These are phyloP conservation scores for Rhynchospora pubera DNA, from an alignment of 176 grass and related monocot genomes.

Conservation along the genomic window DNA sequence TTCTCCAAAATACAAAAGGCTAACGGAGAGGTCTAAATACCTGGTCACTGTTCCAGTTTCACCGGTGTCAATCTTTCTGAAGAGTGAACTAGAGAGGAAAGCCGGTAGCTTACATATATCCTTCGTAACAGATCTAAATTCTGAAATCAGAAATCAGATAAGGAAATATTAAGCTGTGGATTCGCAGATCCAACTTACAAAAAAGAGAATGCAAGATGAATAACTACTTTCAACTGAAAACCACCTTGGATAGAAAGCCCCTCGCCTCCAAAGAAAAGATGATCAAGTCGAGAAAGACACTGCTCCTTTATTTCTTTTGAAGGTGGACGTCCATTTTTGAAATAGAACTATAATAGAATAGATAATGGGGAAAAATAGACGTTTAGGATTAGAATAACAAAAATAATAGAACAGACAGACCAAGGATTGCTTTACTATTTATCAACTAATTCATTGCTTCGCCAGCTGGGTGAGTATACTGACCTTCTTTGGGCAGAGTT, in stretches of 20 bases:
- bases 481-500: not conserved
- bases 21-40: slow-evolving; percentile 20
- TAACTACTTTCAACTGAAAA: slow-evolving; percentile 1
- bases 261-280: slow-evolving; percentile 85
- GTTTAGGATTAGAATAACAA: slow-evolving; percentile 18
- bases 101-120: slow-evolving; percentile 95
- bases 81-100: slow-evolving; percentile 75
- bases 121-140: slow-evolving; percentile 91
- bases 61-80: slow-evolving; percentile 71
- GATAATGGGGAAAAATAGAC: not conserved
- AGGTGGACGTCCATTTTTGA: slow-evolving; percentile 81
- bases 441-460: not conserved
- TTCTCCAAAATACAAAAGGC: not conserved
- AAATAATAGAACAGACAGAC: slow-evolving; percentile 20
- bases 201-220: not conserved
- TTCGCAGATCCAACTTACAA: not conserved
- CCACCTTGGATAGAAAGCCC: slow-evolving; percentile 82
- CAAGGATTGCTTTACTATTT: not conserved
- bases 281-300: slow-evolving; percentile 82
- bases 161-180: slow-evolving; percentile 18
- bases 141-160: slow-evolving; percentile 37
- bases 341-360: slow-evolving; percentile 69
- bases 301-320: slow-evolving; percentile 82
- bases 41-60: slow-evolving; percentile 75
- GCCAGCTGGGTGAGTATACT: not conserved